Evolutionary conservation across 495 filamentous ascomycete species (phyloP), one percentile per base, ranked within the genome.

Genomic region (Annulohypoxylon bovei): DNA sequence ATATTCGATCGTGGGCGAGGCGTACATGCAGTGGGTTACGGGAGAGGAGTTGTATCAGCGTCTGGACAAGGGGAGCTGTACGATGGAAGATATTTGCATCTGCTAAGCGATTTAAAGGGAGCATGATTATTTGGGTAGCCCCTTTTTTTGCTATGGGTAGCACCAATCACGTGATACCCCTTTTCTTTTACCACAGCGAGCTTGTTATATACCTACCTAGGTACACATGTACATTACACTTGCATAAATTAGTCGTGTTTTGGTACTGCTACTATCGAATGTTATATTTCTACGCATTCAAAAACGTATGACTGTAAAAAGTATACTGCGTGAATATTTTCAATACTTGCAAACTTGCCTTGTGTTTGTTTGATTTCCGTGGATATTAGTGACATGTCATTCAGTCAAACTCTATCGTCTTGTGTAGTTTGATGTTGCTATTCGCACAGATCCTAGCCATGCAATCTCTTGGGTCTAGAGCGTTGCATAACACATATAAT

Each of bases 11-110:
- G 35, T 65, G 4, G 61, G 61, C 30, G 61, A 65, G 37, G 61
- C 61, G n/a, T 56, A 33, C 14, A 37, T 65, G 61, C 61, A 65
- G 16, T 65, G 61, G 61, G 61, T 23, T 22, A 55, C 61, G 22
- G 49, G 50, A 14, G 33, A 30, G 12, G 61, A 65, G n/a, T 1
- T 54, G 50, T 37, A 37, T 11, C 33, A 47, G 50, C 33, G 61
- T 18, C 11, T 54, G 6, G 50, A 65, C 6, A 47, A 55, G 37
- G 50, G 37, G 7, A 11, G 46, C 6, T 56, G 50, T 33, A 33
- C 25, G 4, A 23, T 65, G 16, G 37, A 37, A 6, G 50, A 55
- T 47, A 46, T 65, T 0, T 56, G 49, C 37, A 65, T 65, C 6
- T 46, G 50, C 18, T 65, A 52, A 32, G 11, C 6, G 16, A 28